phyloP scores from a whole-genome alignment of 2,329 filamentous ascomycete species.

The Claviceps digitariae region DNA sequence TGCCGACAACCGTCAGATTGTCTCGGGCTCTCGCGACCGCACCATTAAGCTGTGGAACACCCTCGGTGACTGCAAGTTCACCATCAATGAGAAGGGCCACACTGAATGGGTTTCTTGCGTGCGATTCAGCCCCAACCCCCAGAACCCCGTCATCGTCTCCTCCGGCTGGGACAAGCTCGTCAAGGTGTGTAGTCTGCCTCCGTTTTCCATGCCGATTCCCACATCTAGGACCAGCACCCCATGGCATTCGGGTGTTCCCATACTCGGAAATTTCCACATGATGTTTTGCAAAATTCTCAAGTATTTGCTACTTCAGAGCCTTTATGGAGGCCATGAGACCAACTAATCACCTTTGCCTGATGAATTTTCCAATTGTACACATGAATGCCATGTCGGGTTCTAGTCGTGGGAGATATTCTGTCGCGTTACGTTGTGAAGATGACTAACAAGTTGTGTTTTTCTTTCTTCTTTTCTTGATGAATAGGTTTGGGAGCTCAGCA shows the following conservation, averaged over 20 bases:
- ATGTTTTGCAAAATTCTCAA: conserved; percentile 76
- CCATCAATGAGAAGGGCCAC: conserved; percentile 99
- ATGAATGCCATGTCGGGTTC: neutral
- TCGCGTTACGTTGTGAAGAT: neutral
- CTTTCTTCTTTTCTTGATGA: neutral
- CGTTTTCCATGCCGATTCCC: neutral
- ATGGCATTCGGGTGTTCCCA: neutral
- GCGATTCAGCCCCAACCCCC: conserved; percentile 98
- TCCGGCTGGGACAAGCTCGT: conserved; percentile 99
- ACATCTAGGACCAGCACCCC: neutral
- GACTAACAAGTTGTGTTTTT: conserved; percentile 4
- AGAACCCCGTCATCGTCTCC: conserved; percentile 99
- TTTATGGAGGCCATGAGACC: conserved; percentile 87
- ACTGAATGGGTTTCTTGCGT: conserved; percentile 99
- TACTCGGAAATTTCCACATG: conserved; percentile 37
- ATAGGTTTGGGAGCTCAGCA: conserved; percentile 98
- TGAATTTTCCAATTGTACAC: conserved; percentile 19
- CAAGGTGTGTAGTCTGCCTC: conserved; percentile 57
- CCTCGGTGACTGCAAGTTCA: conserved; percentile 99
- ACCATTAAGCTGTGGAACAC: conserved; percentile 99
- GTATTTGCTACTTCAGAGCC: conserved; percentile 99
- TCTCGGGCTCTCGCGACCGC: conserved; percentile 94
- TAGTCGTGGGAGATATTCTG: neutral
- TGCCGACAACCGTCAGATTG: conserved; percentile 99
- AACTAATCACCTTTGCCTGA: conserved; percentile 84